Evolutionary conservation across 2,329 filamentous ascomycete genomes (phyloP).

Genomic region (Pestalotiopsis sp.): DNA sequence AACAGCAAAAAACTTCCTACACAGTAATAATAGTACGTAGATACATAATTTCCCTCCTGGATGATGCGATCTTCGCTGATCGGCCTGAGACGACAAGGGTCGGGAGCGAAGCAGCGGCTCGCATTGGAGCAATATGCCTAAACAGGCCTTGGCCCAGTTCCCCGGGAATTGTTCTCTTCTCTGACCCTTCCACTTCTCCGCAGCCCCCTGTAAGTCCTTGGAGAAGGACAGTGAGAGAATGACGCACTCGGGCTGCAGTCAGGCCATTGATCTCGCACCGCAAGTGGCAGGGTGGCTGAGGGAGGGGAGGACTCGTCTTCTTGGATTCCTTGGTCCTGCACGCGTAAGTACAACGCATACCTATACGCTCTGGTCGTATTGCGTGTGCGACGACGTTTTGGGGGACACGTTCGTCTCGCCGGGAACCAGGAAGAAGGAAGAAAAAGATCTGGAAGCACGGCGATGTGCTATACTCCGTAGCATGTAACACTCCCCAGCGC

Average conservation of each 20-base stretch:
- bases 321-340: not conserved
- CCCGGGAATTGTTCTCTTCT: conserved; percentile 2
- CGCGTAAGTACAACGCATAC: not conserved
- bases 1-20: not conserved
- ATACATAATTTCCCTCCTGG: not conserved
- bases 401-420: not conserved
- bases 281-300: not conserved
- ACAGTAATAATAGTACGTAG: not conserved
- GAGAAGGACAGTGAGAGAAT: conserved; percentile 4
- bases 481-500: not conserved
- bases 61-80: conserved; percentile 1
- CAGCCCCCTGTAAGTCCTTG: conserved; percentile 3
- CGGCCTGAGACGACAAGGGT: conserved; percentile 1
- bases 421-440: not conserved
- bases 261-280: not conserved
- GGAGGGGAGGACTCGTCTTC: not conserved
- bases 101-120: not conserved
- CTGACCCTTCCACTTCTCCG: not conserved
- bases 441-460: not conserved
- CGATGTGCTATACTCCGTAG: not conserved
- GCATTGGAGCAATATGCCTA: not conserved
- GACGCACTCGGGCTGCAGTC: not conserved
- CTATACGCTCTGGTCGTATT: not conserved
- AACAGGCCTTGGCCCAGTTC: conserved; percentile 8
- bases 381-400: not conserved